Evolutionary conservation across 2,329 filamentous ascomycete species (phyloP), one percentile per base, ranked within the genome.

Genomic region (Acrodontium crateriforme): DNA sequence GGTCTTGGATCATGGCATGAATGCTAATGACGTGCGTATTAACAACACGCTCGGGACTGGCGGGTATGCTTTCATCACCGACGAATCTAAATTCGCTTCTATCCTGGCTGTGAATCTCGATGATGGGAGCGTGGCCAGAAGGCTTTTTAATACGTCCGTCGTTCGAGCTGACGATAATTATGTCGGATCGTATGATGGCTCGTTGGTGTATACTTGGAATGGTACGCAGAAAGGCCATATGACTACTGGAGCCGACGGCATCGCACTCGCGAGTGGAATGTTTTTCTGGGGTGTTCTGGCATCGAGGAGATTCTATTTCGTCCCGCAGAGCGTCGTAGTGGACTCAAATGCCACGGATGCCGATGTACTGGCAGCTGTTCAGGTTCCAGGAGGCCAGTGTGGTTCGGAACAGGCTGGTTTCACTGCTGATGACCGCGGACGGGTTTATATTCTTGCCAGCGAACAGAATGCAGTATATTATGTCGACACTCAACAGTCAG

Each of bases 381-480:
- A 54, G 28, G 41, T 52, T 27, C 53, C 55, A 6, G n/a, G n/a
- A n/a, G 55, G 56, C 5, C 49, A 60, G 35, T 49, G 52, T 20
- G 55, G 44, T 8, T 52, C 48, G 2, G 54, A 60, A 29, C 56
- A 59, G 37, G 56, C 55, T 7, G 56, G 56, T 5, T 54, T 59
- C 36, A 56, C 54, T 3, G 55, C 56, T 3, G 57, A 60, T 30
- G 54, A 58, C 32, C 46, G 44, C 9, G 57, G 56, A 1, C 42
- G 55, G 2, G 47, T 61, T 6, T 59, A 59, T 32, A 54, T 60
- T 28, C 37, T 49, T 16, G 55, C 56, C 5, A 52, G 46, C 29
- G 58, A 61, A 39, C 57, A 60, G 23, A 61, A 61, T 31, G 53
- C 57, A 4, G 57, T 60, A 20, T 58, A 55, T 40, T 59, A 60